These are phyloP conservation scores for Solanum bukasovii DNA, from an alignment of 257 asterid species.

Conservation along the genomic window DNA sequence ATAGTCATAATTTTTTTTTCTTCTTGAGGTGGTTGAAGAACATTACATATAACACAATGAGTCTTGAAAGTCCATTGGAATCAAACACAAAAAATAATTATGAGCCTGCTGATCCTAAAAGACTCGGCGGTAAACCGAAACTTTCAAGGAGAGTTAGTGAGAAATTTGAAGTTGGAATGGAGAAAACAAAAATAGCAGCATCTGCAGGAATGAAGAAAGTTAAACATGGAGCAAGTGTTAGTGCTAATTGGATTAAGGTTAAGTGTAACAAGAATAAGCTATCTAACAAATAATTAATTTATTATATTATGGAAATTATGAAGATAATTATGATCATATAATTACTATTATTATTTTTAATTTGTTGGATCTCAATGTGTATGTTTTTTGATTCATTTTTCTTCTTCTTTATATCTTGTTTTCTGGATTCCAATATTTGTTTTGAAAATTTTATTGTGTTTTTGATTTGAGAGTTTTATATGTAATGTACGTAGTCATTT, in stretches of 20 bases:
- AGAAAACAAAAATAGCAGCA: constrained; percentile 51
- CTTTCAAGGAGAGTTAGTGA: constrained; percentile 21
- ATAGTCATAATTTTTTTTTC: neutral
- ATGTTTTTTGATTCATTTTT: neutral
- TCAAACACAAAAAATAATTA: neutral
- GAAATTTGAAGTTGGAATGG: constrained; percentile 26
- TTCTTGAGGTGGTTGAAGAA: neutral
- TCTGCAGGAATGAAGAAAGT: constrained; percentile 35
- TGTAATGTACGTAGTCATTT: neutral
- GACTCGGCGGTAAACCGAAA: constrained; percentile 24
- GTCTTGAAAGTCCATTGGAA: constrained; percentile 13
- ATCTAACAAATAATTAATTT: constrained; percentile 30
- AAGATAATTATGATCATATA: neutral
- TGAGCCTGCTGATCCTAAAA: neutral
- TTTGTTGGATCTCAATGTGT: neutral
- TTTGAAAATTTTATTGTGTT: neutral
- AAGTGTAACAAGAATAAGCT: constrained; percentile 41
- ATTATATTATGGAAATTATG: neutral
- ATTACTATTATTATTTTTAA: neutral
- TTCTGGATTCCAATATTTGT: neutral
- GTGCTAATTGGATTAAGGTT: constrained; percentile 51
- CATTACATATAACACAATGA: neutral
- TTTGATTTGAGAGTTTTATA: neutral
- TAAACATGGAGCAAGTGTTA: constrained; percentile 36
- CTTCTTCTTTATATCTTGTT: neutral